phyloP scores from a whole-genome alignment of 2,329 filamentous ascomycete species.

The Curvularia eragrostidis region DNA sequence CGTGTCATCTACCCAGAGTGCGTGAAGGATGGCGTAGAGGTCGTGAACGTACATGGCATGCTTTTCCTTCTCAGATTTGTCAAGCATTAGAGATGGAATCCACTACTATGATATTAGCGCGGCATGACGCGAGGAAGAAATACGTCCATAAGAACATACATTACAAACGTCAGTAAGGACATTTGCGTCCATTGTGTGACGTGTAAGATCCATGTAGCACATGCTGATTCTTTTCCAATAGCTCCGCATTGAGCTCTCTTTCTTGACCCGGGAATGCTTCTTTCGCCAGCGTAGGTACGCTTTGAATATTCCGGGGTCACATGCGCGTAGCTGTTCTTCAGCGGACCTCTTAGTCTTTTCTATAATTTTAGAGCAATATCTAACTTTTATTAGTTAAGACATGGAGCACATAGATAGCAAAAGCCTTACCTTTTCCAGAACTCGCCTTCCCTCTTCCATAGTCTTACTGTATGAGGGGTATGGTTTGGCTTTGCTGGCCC shows the following conservation, averaged over 20 bases:
- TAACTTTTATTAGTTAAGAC: not conserved
- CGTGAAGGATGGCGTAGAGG: conserved; percentile 30
- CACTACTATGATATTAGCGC: conserved; percentile 23
- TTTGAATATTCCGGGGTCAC: conserved; percentile 22
- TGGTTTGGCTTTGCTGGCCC: conserved; percentile 27
- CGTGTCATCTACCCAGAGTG: conserved; percentile 25
- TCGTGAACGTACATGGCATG: conserved; percentile 30
- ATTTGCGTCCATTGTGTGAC: conserved; percentile 16
- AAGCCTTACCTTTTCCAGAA: conserved; percentile 24
- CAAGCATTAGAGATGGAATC: conserved; percentile 25
- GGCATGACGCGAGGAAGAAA: too few species aligned
- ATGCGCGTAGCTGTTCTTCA: conserved; percentile 22
- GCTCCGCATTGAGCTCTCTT: conserved; percentile 19
- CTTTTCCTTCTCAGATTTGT: conserved; percentile 31
- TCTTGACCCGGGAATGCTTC: conserved; percentile 21
- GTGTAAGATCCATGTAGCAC: conserved; percentile 20
- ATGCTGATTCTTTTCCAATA: conserved; percentile 27
- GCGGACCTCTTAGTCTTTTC: conserved; percentile 15
- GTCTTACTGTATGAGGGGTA: conserved; percentile 16
- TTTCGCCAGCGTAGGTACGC: conserved; percentile 25
- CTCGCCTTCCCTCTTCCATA: conserved; percentile 27
- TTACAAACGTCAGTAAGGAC: conserved; percentile 26
- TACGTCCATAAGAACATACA: conserved; percentile 18
- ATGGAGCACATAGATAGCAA: too few species aligned
- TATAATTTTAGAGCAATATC: conserved; percentile 20